Conservation (phyloP, 2,329 filamentous ascomycete species). For the Curvularia verruculosa region DNA sequence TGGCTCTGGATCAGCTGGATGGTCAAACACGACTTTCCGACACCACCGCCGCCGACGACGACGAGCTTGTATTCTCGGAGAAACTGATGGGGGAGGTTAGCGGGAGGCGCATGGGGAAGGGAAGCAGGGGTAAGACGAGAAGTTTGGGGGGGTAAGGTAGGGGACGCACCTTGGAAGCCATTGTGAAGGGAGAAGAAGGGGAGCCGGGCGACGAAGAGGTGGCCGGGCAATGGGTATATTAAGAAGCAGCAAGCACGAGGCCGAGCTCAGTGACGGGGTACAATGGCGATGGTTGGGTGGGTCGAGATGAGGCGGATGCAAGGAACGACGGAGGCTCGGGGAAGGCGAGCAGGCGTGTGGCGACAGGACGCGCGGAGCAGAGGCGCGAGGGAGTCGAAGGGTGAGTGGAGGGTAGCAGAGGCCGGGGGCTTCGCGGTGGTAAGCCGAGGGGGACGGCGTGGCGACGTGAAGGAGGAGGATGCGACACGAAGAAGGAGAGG, state of each 20-base stretch:
- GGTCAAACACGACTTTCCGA: slow-evolving; percentile 98
- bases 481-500: slow-evolving; percentile 10
- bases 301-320: slow-evolving; percentile 8
- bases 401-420: slow-evolving; percentile 1
- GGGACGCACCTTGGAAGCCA: slow-evolving; percentile 49
- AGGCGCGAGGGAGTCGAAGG: slow-evolving; percentile 8
- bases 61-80: slow-evolving; percentile 67
- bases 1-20: slow-evolving; percentile 84
- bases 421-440: slow-evolving; percentile 7
- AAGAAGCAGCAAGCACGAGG: slow-evolving; percentile 3
- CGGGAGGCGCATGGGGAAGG: slow-evolving; percentile 14
- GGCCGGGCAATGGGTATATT: slow-evolving; percentile 12
- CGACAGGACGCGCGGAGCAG: slow-evolving; percentile 21
- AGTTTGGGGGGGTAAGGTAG: neutral
- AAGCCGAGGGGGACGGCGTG: slow-evolving; percentile 8
- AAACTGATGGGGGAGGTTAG: slow-evolving; percentile 51
- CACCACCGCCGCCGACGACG: slow-evolving; percentile 95
- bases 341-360: slow-evolving; percentile 9
- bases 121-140: slow-evolving; percentile 1
- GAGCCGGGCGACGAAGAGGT: slow-evolving; percentile 4
- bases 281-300: slow-evolving; percentile 1
- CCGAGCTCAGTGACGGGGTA: slow-evolving; percentile 7
- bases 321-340: slow-evolving; percentile 6
- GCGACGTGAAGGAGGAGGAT: slow-evolving; percentile 15
- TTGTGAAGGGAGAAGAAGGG: slow-evolving; percentile 31